Evolutionary conservation across 1,139 yeast genomes (phyloP).

Genomic region (Geotrichum carabidarum): DNA sequence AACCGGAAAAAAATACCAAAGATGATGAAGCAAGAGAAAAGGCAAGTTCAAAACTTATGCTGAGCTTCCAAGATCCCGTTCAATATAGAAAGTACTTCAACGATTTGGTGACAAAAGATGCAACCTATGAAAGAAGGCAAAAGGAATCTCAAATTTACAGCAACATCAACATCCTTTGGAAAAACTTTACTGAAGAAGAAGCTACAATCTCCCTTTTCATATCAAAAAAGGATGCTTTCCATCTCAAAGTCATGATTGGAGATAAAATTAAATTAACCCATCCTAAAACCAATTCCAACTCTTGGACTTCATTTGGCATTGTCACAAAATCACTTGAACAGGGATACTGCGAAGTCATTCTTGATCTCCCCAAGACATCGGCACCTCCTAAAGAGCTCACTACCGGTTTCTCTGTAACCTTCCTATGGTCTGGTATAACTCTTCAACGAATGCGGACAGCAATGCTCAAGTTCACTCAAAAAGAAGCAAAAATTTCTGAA

Average conservation of each 20-base stretch:
- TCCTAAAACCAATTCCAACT: conserved; percentile 20
- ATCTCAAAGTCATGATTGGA: conserved; percentile 72
- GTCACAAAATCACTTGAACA: conserved; percentile 69
- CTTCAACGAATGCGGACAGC: conserved; percentile 83
- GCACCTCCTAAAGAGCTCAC: conserved; percentile 59
- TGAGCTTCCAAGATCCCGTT: conserved; percentile 77
- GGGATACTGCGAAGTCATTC: conserved; percentile 61
- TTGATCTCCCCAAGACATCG: conserved; percentile 51
- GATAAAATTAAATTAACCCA: conserved; percentile 64
- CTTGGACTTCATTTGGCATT: conserved; percentile 72
- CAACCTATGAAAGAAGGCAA: conserved; percentile 67
- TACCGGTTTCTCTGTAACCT: conserved; percentile 75
- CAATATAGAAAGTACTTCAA: conserved; percentile 84
- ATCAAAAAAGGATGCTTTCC: conserved; percentile 61
- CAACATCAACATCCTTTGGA: conserved; percentile 72
- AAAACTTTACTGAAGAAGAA: conserved; percentile 57
- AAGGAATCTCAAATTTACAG: conserved; percentile 78
- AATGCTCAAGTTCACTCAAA: conserved; percentile 65
- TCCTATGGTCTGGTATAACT: conserved; percentile 84
- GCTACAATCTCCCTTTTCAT: conserved; percentile 67
- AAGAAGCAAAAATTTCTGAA: conserved; percentile 67
- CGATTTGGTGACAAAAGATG: conserved; percentile 76
- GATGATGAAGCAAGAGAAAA: conserved; percentile 50
- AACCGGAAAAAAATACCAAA: conserved; percentile 54
- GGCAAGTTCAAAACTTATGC: conserved; percentile 62